Base-by-base conservation (phyloP, 805 yeast species). In the Pichia deserticola region DNA sequence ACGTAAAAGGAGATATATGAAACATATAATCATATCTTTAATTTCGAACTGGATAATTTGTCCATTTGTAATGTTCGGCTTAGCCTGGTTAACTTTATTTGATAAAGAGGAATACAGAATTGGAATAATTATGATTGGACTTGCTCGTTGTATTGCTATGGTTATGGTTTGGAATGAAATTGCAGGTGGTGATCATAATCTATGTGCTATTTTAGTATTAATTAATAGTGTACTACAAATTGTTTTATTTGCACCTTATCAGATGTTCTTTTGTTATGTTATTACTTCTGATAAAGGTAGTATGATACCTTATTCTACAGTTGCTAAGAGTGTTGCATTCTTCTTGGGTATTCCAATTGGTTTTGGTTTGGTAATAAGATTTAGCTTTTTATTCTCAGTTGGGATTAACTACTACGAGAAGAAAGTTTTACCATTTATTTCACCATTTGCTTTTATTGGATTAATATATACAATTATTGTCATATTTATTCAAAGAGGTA, bases 131-230 rank as follows among this genome's bases (percentile, higher is more conserved):
- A 72, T 79, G 75, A 76, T 79, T 42, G 84, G 84, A 1, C 50
- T 76, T 36, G 84, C 82, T 6, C 63, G 84, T 51, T 79, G 84
- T 58, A 78, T 79, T 54, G 84, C 84, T 27, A 79, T 79, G 84
- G 84, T 78, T 1, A 62, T 79, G 45, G 60, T 79, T 30, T 79
- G 84, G 84, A 79, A 75, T 57, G 72, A 75, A 33, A 64, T 79
- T 15, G 78, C 82, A 3, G 71, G 64, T 7, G 84, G 84, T 6
- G 80, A 78, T 57, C 62, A 64, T 42, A 69, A 68, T 39, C 60
- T 76, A 40, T 79, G 84, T 61, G 80, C 78, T 4, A 56, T 76
- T 7, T 55, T 79, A n/a, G 82, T 79, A 3, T 62, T 76, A 7
- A 58, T 76, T 41, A 79, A 79, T 61, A 72, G 79, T 46, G 37